Base-by-base conservation (phyloP, 139 green algal species). In the Parachlorella kessleri region DNA sequence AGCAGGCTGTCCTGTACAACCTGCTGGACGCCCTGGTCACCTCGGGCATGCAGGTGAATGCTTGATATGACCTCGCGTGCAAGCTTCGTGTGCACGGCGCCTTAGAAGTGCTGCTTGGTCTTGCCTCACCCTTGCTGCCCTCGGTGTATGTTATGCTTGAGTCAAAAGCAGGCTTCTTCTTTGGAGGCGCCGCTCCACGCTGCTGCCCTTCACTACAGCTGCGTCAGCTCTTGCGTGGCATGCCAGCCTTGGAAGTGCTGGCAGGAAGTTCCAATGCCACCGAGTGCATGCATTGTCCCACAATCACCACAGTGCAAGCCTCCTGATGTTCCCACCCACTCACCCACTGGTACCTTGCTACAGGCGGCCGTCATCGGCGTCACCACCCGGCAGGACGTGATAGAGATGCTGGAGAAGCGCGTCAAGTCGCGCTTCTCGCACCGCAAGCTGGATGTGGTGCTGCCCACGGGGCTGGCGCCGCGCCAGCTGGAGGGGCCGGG, bases 1-100 rank as follows among this genome's bases (percentile, higher is more conserved):
- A 88, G 84, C 93, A 97, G 88, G 89, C 87, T 67, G 64, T 95
- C 75, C 85, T 97, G 71, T 97, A 97, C 90, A 94, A 94, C 82
- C 83, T 97, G 71, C 78, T 97, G 72, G 93, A 97, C 75, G 84
- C 90, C 35, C 75, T 97, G 77, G 85, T 93, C 76, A 81, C 55
- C 48, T 69, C 75, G 54, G 75, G 78, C 72, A 87, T 90, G 70
- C 78, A 87, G 78, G 84, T 72, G 64, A 3, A 30, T 7, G 0
- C 48, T 0, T 14, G 30, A 70, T n/a, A n/a, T n/a, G 24, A 38
- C 36, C 24, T 9, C 28, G 26, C 7, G 37, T 40, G 35, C 36
- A 64, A 59, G 36, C 21, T 26, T 39, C 41, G 30, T 28, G 9
- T 80, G 64, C 9, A 48, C 8, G 21, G 67, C 37, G 53, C 2